Evolutionary conservation across 495 filamentous ascomycete genomes (phyloP), one percentile per base, ranked within the genome.

Genomic region (Aspergillus egyptiacus): DNA sequence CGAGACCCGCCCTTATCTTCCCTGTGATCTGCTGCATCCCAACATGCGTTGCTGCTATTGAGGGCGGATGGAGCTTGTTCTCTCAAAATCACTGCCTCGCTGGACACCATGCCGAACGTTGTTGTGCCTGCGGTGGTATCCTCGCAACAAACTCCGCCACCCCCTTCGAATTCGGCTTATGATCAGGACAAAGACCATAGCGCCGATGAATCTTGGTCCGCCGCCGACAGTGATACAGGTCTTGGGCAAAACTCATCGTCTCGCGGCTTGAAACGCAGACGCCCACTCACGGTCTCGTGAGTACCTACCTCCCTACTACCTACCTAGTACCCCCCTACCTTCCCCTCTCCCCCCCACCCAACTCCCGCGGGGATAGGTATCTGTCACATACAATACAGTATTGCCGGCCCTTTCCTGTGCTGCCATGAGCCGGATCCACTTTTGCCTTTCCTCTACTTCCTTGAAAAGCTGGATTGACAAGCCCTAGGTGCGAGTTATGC

Each of bases 401-500:
- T 36, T 22, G 9, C 32, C 24, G 14, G n/a, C 36, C 11, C 10
- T 22, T 32, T 30, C 41, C 9, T 51, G 32, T 24, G 23, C 17
- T 18, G 24, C 1, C 2, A 18, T 11, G 13, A 13, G 18, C 35
- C 2, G 35, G 10, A 31, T 43, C 17, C 8, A 10, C 25, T 7
- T 38, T 35, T 23, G 32, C 9, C 2, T 19, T 10, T 7, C 41
- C 27, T 43, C 4, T 38, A 46, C 28, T 24, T 24, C 25, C 11
- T 31, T 19, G 33, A 25, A 24, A 6, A n/a, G 33, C 13, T 32
- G 17, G 19, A 42, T 59, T 68, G 58, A 73, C 55, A 34, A 15
- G 24, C 13, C n/a, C 20, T 37, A 86, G 83, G 50, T 91, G 87
- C 57, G 87, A 91, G 61, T 70, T 86, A 31, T 91, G 87, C 70